Percentiles rank a stretch among this genome's conserved stretches.
These are phyloP conservation scores for Acacia concinna DNA, from an alignment of 331 rosid genomes.

Conservation along the genomic window DNA sequence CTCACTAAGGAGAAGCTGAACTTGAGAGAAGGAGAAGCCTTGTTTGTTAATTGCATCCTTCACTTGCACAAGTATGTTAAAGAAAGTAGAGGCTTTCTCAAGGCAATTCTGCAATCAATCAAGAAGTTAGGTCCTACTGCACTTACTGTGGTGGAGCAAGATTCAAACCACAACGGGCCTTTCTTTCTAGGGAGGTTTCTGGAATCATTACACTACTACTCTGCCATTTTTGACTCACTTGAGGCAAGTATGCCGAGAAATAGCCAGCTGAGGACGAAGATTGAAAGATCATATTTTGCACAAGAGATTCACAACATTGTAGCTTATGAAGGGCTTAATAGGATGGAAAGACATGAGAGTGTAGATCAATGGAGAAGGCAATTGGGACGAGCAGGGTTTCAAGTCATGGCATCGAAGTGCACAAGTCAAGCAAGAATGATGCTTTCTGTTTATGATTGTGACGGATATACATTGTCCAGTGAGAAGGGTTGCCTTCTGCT, in stretches of 20 bases:
- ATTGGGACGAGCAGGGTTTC: slow-evolving; percentile 66
- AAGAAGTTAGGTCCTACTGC: slow-evolving; percentile 60
- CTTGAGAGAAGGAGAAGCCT: slow-evolving; percentile 65
- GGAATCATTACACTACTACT: slow-evolving; percentile 74
- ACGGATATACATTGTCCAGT: slow-evolving; percentile 59
- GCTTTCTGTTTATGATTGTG: slow-evolving; percentile 69
- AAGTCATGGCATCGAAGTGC: slow-evolving; percentile 64
- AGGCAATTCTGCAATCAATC: slow-evolving; percentile 65
- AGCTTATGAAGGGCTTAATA: slow-evolving; percentile 55
- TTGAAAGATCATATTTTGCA: slow-evolving; percentile 59
- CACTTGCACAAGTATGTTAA: slow-evolving; percentile 63
- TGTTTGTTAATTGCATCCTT: slow-evolving; percentile 59
- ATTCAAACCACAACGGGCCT: slow-evolving; percentile 82
- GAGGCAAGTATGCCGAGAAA: slow-evolving; percentile 61
- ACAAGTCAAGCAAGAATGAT: slow-evolving; percentile 69
- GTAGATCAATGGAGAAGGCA: slow-evolving; percentile 77
- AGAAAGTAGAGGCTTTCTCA: slow-evolving; percentile 69
- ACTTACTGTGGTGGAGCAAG: slow-evolving; percentile 68
- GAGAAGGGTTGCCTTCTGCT: slow-evolving; percentile 73
- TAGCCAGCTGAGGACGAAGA: slow-evolving; percentile 57
- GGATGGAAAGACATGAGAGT: slow-evolving; percentile 72
- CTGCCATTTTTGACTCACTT: slow-evolving; percentile 74
- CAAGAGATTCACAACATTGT: slow-evolving; percentile 60
- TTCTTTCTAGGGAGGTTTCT: slow-evolving; percentile 80
- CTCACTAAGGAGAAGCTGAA: slow-evolving; percentile 57